phyloP scores from a whole-genome alignment of 2,329 filamentous ascomycete genomes.

The Scolecobasidium constrictum region DNA sequence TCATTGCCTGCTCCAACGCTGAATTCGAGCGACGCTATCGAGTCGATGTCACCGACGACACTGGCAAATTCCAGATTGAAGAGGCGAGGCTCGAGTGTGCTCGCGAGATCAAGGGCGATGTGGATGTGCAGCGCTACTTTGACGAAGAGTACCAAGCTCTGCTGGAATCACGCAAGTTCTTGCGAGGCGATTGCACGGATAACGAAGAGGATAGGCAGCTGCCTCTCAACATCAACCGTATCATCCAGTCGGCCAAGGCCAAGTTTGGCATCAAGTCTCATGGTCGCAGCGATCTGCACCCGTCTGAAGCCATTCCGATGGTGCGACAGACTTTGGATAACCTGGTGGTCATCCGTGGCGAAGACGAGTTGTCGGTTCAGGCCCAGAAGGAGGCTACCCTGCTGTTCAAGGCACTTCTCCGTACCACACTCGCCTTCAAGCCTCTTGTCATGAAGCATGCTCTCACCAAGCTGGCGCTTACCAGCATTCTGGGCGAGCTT shows the following conservation, averaged over 20 bases:
- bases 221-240: constrained; percentile 81
- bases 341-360: constrained; percentile 76
- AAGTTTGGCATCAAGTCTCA: constrained; percentile 84
- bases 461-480: constrained; percentile 82
- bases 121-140: constrained; percentile 74
- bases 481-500: constrained; percentile 83
- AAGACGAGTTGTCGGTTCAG: constrained; percentile 71
- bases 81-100: constrained; percentile 73
- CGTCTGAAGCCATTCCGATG: constrained; percentile 72
- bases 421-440: constrained; percentile 86
- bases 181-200: constrained; percentile 51
- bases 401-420: constrained; percentile 83
- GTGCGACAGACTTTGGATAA: constrained; percentile 65
- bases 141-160: constrained; percentile 83
- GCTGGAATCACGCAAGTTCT: constrained; percentile 58
- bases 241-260: constrained; percentile 81
- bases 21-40: constrained; percentile 74
- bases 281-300: constrained; percentile 79
- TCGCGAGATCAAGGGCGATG: constrained; percentile 74
- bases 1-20: constrained; percentile 66
- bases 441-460: constrained; percentile 77
- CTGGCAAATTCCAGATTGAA: constrained; percentile 38
- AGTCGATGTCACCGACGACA: constrained; percentile 70
- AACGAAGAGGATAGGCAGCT: constrained; percentile 79
- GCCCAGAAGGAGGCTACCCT: constrained; percentile 82